Evolutionary conservation across 2,329 filamentous ascomycete species (phyloP).

Genomic region (Ceratocystis papillata): DNA sequence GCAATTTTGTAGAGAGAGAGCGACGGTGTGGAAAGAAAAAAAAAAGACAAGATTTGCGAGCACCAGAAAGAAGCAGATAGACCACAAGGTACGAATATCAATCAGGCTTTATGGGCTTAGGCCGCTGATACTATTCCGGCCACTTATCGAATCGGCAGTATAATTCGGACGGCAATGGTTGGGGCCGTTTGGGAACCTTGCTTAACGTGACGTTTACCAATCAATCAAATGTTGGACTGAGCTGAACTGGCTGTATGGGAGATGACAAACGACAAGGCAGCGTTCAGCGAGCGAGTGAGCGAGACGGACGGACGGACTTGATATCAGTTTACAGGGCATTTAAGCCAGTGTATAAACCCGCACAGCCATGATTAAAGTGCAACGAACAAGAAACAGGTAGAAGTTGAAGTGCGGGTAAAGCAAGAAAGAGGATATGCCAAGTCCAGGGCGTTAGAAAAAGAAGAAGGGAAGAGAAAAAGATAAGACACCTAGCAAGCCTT

Average conservation of each 20-base stretch:
- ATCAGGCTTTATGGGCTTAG: no score
- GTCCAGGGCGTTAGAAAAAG: slow-evolving; percentile 10
- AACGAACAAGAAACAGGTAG: neutral
- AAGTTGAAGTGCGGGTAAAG: neutral
- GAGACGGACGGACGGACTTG: neutral
- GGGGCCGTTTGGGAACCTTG: no score
- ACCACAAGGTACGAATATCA: neutral
- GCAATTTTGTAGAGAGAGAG: neutral
- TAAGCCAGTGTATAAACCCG: slow-evolving; percentile 9
- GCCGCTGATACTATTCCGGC: no score
- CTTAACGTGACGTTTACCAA: neutral
- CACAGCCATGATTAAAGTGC: slow-evolving; percentile 10
- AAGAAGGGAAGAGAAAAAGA: slow-evolving; percentile 2
- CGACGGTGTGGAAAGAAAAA: neutral
- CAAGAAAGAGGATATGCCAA: slow-evolving; percentile 14
- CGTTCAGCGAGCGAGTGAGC: neutral
- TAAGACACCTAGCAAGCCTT: no score
- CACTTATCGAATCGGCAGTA: no score
- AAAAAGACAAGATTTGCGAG: neutral
- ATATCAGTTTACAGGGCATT: slow-evolving; percentile 4
- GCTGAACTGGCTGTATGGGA: neutral
- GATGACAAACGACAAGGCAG: neutral
- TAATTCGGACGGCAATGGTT: no score
- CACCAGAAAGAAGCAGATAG: neutral
- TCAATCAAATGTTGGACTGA: neutral